Base-by-base conservation (phyloP, 306 rosid genomes). In the Malus fusca region DNA sequence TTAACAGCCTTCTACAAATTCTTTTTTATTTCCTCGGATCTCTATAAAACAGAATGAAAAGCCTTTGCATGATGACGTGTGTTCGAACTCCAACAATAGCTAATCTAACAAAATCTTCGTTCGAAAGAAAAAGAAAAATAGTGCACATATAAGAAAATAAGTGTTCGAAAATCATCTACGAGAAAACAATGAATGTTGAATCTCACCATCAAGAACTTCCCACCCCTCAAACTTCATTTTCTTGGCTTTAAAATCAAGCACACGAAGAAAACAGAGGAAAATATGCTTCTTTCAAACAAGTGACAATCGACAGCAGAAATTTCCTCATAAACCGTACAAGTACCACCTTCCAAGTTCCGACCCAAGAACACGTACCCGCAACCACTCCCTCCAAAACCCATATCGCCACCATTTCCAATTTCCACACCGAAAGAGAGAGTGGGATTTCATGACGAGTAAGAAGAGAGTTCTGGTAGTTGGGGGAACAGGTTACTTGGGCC, bases 401-500 rank as follows among this genome's bases (percentile, higher is more conserved):
- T 43, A 8, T 28, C 66, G 31, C 66, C 70, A 12, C 1, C 62
- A 42, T 22, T 53, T 35, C 48, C 37, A 46, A 33, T 63, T 30
- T 10, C 25, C 68, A 33, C 69, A 33, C 22, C 14, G 4, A 28
- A 12, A 55, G 18, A 33, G 43, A 17, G 30, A n/a, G 40, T 43
- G 46, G 70, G 66, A 48, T 48, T 48, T 48, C 55, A 65, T 77
- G 83, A 86, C 79, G 85, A 64, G 68, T 37, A 71, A 80, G 79
- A 85, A 86, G 87, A 88, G 86, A 85, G 88, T 90, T 60, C 67
- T 94, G 85, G 74, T 92, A 11, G 91, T 92, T 69, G 98, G 98
- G 84, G 97, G 98, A 71, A 87, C 96, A 15, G 98, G 98, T 22
- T 94, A 90, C 69, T 81, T 94, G 84, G 98, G 98, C 58, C 98